phyloP scores from a whole-genome alignment of 2,329 filamentous ascomycete genomes.

The Alternaria panax region DNA sequence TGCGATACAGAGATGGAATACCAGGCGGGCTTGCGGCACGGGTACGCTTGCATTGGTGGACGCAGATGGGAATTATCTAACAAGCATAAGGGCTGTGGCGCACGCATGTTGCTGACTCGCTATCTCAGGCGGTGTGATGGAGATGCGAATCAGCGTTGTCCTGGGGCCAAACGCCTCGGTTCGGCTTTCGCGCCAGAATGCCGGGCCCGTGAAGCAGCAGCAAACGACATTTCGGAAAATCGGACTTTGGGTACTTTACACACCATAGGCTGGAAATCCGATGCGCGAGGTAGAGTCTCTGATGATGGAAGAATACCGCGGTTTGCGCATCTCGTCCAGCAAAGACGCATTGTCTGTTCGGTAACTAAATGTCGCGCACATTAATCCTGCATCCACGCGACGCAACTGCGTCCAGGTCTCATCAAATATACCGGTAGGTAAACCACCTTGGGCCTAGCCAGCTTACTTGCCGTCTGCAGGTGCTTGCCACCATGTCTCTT shows the following conservation, averaged over 20 bases:
- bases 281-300: neutral
- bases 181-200: neutral
- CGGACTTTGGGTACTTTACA: neutral
- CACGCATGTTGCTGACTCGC: neutral
- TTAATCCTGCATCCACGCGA: neutral
- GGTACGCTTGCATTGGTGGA: neutral
- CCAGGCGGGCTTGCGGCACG: neutral
- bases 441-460: neutral
- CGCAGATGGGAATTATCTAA: neutral
- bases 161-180: neutral
- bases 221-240: neutral
- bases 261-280: neutral
- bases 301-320: neutral
- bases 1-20: neutral
- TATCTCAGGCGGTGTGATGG: slow-evolving; percentile 5
- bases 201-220: neutral
- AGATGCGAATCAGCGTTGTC: neutral
- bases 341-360: neutral
- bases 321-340: neutral
- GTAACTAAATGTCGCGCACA: neutral
- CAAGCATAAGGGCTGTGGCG: neutral
- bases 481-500: neutral
- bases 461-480: neutral
- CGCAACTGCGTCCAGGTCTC: too few species aligned
- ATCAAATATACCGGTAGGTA: neutral